These are phyloP conservation scores for Exophiala sp. DNA, from an alignment of 2,329 filamentous ascomycete species.

Conservation along the genomic window DNA sequence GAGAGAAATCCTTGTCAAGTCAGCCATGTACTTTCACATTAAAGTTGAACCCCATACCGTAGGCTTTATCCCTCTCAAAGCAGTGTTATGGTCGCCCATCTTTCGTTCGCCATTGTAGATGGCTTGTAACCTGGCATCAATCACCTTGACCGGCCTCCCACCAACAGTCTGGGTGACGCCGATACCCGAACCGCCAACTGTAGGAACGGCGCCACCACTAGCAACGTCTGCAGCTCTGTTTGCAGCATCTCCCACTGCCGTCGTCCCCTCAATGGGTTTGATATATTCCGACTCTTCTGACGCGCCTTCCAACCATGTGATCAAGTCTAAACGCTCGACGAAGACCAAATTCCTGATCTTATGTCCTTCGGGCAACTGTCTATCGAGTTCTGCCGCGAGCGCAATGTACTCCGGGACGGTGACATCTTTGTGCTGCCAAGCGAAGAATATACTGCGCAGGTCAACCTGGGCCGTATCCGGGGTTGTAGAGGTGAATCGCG, in stretches of 20 bases:
- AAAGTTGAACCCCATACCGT: slow-evolving; percentile 54
- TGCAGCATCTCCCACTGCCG: slow-evolving; percentile 39
- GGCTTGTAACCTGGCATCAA: slow-evolving; percentile 75
- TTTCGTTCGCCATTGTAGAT: slow-evolving; percentile 89
- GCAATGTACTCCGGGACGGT: slow-evolving; percentile 88
- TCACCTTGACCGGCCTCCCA: slow-evolving; percentile 55
- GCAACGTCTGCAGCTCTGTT: slow-evolving; percentile 47
- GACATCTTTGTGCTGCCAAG: slow-evolving; percentile 88
- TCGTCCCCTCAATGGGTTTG: slow-evolving; percentile 67
- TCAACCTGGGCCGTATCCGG: slow-evolving; percentile 62
- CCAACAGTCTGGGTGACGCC: slow-evolving; percentile 31
- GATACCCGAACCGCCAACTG: slow-evolving; percentile 40
- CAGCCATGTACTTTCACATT: slow-evolving; percentile 4
- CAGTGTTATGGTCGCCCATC: slow-evolving; percentile 87
- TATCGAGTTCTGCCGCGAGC: slow-evolving; percentile 71
- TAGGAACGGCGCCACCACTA: slow-evolving; percentile 42
- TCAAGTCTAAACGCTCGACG: slow-evolving; percentile 82
- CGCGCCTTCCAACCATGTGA: slow-evolving; percentile 87
- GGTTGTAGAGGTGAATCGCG: slow-evolving; percentile 73
- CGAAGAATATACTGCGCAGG: slow-evolving; percentile 90
- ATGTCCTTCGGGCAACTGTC: slow-evolving; percentile 57
- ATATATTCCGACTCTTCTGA: slow-evolving; percentile 91
- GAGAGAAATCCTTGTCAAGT: slow-evolving; percentile 75
- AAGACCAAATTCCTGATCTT: slow-evolving; percentile 84
- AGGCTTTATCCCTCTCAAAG: slow-evolving; percentile 78